A percentile compares a stretch with the other conserved stretches of the same genome.
These are phyloP conservation scores for Simplicillium sp. DNA, from an alignment of 2,329 filamentous ascomycete species.

Conservation along the genomic window DNA sequence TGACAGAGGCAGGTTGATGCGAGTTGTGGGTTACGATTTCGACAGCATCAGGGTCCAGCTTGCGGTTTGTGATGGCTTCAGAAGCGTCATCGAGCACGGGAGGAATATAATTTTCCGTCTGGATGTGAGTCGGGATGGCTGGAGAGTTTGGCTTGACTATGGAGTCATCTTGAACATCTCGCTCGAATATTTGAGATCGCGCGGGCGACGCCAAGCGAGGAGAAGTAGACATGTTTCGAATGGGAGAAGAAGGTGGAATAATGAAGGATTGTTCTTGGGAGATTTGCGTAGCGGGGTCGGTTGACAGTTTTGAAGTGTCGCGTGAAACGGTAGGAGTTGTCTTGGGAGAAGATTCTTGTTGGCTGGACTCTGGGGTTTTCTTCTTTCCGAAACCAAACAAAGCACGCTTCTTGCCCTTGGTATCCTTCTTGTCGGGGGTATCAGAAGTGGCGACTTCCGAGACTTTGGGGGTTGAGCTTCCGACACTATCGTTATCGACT, in stretches of 20 bases:
- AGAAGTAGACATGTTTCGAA: constrained; percentile 57
- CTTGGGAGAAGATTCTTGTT: too few relatives aligned
- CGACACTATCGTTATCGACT: constrained; percentile 17
- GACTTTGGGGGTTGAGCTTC: constrained; percentile 19
- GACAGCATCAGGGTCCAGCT: constrained; percentile 77
- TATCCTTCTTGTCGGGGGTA: constrained; percentile 8
- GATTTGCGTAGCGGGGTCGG: constrained; percentile 23
- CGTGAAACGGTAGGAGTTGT: too few relatives aligned
- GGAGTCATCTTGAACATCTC: constrained; percentile 78
- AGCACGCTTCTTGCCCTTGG: constrained; percentile 42
- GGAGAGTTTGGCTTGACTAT: constrained; percentile 61
- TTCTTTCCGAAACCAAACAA: constrained; percentile 56
- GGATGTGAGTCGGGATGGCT: constrained; percentile 87
- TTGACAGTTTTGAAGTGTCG: constrained; percentile 24
- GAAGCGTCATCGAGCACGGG: constrained; percentile 86
- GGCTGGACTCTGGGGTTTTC: constrained; percentile 25
- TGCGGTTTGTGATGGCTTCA: constrained; percentile 79
- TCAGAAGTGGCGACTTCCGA: constrained; percentile 12
- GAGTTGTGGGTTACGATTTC: constrained; percentile 84
- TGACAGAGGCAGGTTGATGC: constrained; percentile 68
- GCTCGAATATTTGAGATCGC: constrained; percentile 78
- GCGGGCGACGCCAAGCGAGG: constrained; percentile 72
- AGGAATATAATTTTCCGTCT: constrained; percentile 90
- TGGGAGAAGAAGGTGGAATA: constrained; percentile 52
- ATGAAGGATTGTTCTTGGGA: constrained; percentile 31